phyloP scores from a whole-genome alignment of 257 asterid genomes.

The Lavandula angustifolia region DNA sequence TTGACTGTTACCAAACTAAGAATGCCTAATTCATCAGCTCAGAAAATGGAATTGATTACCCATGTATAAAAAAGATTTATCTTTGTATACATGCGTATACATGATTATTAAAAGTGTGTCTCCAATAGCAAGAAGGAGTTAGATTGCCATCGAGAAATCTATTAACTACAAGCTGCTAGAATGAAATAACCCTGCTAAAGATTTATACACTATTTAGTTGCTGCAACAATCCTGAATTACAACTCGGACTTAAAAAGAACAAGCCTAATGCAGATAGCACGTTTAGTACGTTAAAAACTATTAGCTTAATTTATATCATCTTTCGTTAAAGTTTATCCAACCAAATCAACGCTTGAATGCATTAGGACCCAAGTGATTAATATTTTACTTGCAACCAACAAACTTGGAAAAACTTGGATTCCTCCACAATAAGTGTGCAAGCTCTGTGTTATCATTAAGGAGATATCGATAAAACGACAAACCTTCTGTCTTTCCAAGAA shows the following conservation, averaged over 20 bases:
- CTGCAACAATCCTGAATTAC: background rate
- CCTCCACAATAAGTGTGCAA: conserved; percentile 6
- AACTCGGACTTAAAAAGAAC: background rate
- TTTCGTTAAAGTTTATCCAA: background rate
- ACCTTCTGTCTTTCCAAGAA: conserved; percentile 88
- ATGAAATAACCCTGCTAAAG: background rate
- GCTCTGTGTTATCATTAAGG: background rate
- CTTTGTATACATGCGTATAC: too few relatives aligned
- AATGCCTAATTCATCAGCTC: too few relatives aligned
- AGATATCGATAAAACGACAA: conserved; percentile 27
- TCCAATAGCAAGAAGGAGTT: background rate
- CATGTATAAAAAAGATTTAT: background rate
- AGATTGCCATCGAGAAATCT: background rate
- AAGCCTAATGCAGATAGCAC: conserved; percentile 13
- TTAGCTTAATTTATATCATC: background rate
- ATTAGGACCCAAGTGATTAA: background rate
- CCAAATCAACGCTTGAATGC: background rate
- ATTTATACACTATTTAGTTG: background rate
- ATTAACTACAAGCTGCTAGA: background rate
- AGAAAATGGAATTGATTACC: too few relatives aligned
- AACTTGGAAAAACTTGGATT: background rate
- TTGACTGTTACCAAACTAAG: too few relatives aligned
- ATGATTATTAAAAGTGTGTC: background rate
- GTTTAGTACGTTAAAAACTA: background rate
- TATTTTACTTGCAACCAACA: background rate